phyloP scores from a whole-genome alignment of 169 alveolate species.

The Cyclospora cayetanensis region DNA sequence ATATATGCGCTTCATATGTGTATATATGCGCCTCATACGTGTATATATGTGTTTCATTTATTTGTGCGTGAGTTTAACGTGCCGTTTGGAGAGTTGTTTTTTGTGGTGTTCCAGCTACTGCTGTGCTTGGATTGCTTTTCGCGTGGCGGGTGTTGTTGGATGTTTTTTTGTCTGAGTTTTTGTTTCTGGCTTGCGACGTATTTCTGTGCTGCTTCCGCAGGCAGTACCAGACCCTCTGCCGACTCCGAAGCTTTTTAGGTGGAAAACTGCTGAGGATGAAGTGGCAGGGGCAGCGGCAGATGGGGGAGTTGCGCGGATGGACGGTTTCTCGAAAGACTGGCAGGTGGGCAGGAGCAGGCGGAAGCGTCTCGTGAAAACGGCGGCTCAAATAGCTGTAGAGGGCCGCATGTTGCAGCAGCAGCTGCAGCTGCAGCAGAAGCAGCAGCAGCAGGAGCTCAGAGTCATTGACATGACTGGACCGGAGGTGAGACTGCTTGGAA shows the following conservation, averaged over 20 bases:
- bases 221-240: neutral
- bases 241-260: neutral
- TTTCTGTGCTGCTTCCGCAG: conserved; percentile 12
- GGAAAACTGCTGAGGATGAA: neutral
- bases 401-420: conserved; percentile 56
- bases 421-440: conserved; percentile 20
- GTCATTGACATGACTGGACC: conserved; percentile 73
- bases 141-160: too few species aligned
- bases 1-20: neutral
- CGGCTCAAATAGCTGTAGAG: conserved; percentile 64
- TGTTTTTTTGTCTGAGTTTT: too few species aligned
- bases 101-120: neutral
- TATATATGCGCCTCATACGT: neutral
- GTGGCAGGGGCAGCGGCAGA: neutral
- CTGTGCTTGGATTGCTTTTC: too few species aligned
- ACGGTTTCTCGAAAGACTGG: conserved; percentile 25
- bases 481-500: conserved; percentile 27
- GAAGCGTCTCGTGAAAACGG: conserved; percentile 40
- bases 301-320: neutral
- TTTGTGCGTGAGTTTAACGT: too few species aligned
- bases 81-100: too few species aligned
- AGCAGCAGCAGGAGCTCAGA: conserved; percentile 28
- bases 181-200: too few species aligned
- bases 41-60: too few species aligned
- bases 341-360: neutral